These are phyloP conservation scores for Boletus mariae DNA, from an alignment of 1,284 basidiomycete species.

Conservation along the genomic window DNA sequence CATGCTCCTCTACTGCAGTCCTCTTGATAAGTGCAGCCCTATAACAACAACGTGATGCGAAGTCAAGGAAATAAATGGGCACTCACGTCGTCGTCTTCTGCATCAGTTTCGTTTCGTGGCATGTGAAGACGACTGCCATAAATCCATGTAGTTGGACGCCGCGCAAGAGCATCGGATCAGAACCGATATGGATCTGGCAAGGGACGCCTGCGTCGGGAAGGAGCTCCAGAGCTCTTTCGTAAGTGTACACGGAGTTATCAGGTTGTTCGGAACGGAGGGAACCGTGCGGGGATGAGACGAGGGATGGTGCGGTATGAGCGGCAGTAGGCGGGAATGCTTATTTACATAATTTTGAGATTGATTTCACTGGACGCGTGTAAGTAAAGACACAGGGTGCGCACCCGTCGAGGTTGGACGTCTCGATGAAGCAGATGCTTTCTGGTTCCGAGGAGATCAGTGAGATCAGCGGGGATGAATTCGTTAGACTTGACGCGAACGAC, in stretches of 20 bases:
- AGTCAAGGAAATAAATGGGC: neutral
- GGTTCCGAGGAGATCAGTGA: constrained; percentile 89
- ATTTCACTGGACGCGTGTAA: constrained; percentile 69
- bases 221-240: constrained; percentile 81
- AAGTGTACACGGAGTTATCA: constrained; percentile 97
- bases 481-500: constrained; percentile 89
- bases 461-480: constrained; percentile 95
- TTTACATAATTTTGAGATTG: constrained; percentile 91
- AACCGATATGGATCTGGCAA: constrained; percentile 86
- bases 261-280: constrained; percentile 92
- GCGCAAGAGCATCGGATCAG: constrained; percentile 91
- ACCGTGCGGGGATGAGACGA: constrained; percentile 75
- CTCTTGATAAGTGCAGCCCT: constrained; percentile 95
- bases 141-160: constrained; percentile 95
- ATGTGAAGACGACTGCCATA: constrained; percentile 95
- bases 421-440: constrained; percentile 95
- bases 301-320: constrained; percentile 71
- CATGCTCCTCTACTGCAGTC: constrained; percentile 94
- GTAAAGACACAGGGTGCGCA: constrained; percentile 37
- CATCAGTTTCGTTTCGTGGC: constrained; percentile 99
- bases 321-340: constrained; percentile 87
- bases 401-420: constrained; percentile 97
- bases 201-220: constrained; percentile 54
- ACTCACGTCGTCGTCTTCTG: constrained; percentile 88
- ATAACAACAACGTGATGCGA: neutral